These are phyloP conservation scores for Vicia faba DNA, from an alignment of 306 rosid genomes.

Conservation along the genomic window DNA sequence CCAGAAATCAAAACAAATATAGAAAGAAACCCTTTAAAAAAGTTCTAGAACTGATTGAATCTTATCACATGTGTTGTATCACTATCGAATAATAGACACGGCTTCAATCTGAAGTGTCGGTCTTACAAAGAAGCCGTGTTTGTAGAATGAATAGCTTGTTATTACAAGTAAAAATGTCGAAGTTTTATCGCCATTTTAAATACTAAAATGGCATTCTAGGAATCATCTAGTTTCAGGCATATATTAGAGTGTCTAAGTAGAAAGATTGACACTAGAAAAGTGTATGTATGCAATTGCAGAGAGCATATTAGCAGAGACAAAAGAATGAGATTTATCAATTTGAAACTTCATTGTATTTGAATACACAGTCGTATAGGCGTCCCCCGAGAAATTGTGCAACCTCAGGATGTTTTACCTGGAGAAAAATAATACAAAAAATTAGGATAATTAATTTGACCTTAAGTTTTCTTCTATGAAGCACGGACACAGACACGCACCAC, in stretches of 20 bases:
- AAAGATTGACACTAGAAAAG: constrained; percentile 15
- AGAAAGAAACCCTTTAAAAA: too few species aligned
- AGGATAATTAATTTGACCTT: neutral
- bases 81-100: neutral
- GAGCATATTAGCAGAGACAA: constrained; percentile 31
- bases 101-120: neutral
- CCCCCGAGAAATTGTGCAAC: constrained; percentile 95
- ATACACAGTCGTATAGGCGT: constrained; percentile 88
- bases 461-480: neutral
- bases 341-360: constrained; percentile 78
- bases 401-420: constrained; percentile 88
- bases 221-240: constrained; percentile 23
- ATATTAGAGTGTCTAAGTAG: constrained; percentile 13
- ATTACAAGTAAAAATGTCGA: constrained; percentile 32
- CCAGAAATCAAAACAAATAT: too few species aligned
- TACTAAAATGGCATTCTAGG: constrained; percentile 14
- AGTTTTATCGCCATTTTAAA: neutral
- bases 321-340: constrained; percentile 39
- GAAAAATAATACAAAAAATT: constrained; percentile 14
- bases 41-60: neutral
- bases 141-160: neutral
- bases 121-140: neutral
- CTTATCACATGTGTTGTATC: neutral
- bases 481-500: too few species aligned
- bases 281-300: neutral